Base-by-base conservation (phyloP, 192 early-diverging fungal species). In the Hyaloraphidium curvatum region DNA sequence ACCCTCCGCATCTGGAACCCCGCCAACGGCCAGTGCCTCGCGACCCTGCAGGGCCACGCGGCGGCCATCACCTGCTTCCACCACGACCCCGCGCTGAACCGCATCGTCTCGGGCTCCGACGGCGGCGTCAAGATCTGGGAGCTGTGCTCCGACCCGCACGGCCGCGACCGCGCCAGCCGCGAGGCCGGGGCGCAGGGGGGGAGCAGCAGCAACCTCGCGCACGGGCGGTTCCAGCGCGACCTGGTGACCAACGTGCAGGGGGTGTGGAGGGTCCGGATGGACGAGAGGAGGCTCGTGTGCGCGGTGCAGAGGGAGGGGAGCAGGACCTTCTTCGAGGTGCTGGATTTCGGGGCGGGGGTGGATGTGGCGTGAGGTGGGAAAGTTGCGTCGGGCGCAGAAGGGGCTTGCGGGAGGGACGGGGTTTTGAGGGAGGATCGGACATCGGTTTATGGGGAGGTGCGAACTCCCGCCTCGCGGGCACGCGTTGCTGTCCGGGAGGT, bases 51-150 rank as follows among this genome's bases (percentile, higher is more conserved):
- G 31, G 89, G 72, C n/a, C 91, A 88, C 59, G 59, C 60, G 28
- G 84, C 75, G 27, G 91, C 95, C 5, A 99, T 99, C 40, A 99
- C 95, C 1, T 97, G 93, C 57, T 94, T 99, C 68, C 93, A 99
- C 62, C 87, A 94, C 62, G 95, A 99, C 61, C 67, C 71, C 14
- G 76, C 74, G 9, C 69, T 76, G 28, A 93, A 94, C 59, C 66
- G 74, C 40, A 83, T 97, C 17, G 88, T 97, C 26, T 89, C 86
- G 14, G 95, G 95, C 1, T 86, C 86, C 2, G 95, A 93, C 54
- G 84, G 82, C 3, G 87, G 86, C 0, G 71, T 98, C 25, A 97
- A 97, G 61, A 75, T 97, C 57, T 99, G 95, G 93, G 90, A 99
- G 59, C 73, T 92, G n/a, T 68, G 74, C 13, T 82, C 43, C 7